Percentiles rank a stretch among this genome's conserved stretches.
phyloP scores from a whole-genome alignment of 2,329 filamentous ascomycete genomes.

The Fusarium neocosmosporiellum region DNA sequence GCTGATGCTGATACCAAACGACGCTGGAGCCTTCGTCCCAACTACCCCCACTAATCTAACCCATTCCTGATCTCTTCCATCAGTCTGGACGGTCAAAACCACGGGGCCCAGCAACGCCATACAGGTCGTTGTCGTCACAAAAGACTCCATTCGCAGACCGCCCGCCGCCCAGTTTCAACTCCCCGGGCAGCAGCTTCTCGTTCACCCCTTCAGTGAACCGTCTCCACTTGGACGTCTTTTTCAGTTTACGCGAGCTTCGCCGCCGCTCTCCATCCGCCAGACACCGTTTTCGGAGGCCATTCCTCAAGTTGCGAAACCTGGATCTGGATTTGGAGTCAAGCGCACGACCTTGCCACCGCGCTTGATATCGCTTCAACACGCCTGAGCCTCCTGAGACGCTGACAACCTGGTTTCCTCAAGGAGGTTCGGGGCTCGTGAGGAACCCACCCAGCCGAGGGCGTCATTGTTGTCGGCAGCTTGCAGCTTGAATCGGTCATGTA shows the following conservation, averaged over 20 bases:
- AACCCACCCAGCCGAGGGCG: conserved; percentile 23
- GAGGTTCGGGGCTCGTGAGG: conserved; percentile 27
- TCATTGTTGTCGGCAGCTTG: conserved; percentile 8
- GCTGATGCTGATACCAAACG: conserved; percentile 40
- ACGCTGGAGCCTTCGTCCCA: conserved; percentile 38
- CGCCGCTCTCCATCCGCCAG: conserved; percentile 10
- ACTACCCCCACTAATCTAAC: conserved; percentile 42
- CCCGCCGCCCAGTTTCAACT: conserved; percentile 16
- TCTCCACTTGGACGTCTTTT: conserved; percentile 9
- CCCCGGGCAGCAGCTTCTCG: neutral
- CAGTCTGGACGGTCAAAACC: conserved; percentile 31
- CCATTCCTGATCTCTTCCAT: conserved; percentile 34
- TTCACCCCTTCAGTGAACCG: conserved; percentile 8
- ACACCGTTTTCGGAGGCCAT: conserved; percentile 5
- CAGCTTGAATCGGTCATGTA: conserved; percentile 34
- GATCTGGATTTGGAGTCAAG: neutral
- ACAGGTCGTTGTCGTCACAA: conserved; percentile 31
- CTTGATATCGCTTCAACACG: conserved; percentile 13
- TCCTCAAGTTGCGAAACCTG: conserved; percentile 1
- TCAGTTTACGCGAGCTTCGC: conserved; percentile 9
- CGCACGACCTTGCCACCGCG: conserved; percentile 1
- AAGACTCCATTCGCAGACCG: conserved; percentile 32
- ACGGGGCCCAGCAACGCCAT: conserved; percentile 33
- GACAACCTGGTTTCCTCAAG: conserved; percentile 23
- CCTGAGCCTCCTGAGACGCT: neutral